Evolutionary conservation across 2,329 filamentous ascomycete species (phyloP), one percentile per base, ranked within the genome.

Genomic region (Tolypocladium pustulatum): DNA sequence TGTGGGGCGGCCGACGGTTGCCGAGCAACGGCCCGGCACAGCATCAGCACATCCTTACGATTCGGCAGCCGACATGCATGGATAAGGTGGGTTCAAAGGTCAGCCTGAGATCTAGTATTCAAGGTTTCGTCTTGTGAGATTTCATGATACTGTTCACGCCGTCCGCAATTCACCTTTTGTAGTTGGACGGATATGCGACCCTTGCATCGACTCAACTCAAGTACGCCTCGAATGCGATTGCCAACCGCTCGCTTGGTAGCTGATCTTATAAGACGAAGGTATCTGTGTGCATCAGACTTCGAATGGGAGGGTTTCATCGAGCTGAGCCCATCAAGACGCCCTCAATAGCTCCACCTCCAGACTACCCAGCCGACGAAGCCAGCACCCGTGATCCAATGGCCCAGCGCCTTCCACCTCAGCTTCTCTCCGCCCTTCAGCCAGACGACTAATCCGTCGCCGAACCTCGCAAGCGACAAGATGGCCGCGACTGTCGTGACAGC

Each of bases 391-490:
- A 67, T 61, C 65, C 65, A 70, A 56, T 71, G 69, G 0, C 69
- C 67, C 51, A 57, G 34, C 3, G 66, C 66, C 56, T 61, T 68
- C 17, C 56, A 63, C 17, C 59, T 61, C 5, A 65, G 52, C 22
- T 62, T 52, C 10, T 66, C 61, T 12, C 70, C 69, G 0, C 70
- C 70, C 2, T 67, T 56, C 9, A 65, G 22, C 71, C 70, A 73
- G 1, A 73, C 66, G 1, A 73, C 65, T 7, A 69, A 15, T 0
- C 71, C 72, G 36, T 73, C 72, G 0, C 64, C 68, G 22, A 73
- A 57, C 36, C 66, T 67, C n/a, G 68, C 69, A 0, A 69, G 54
- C 8, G 70, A 66, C 15, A 72, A 17, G 2, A 72, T 59, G 0
- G 63, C 65, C 1, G 66, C 64, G 41, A 72, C 63, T 0, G 67